Evolutionary conservation across 768 basidiomycete species (phyloP).

Genomic region (Trichaptum fuscoviolaceum): DNA sequence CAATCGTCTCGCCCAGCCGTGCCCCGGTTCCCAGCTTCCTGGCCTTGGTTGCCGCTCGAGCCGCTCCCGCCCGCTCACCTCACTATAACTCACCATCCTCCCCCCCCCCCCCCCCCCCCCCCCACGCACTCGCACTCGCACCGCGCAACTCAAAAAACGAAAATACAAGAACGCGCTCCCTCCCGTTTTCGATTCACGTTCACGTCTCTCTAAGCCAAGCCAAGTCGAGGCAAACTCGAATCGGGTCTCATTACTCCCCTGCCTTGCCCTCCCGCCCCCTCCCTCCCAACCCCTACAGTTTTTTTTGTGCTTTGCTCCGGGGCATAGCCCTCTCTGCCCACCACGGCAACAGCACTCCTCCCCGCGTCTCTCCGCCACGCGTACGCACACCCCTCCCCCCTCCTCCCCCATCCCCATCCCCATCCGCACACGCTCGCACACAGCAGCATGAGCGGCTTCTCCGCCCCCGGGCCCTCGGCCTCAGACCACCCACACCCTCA

Average conservation of each 20-base stretch:
- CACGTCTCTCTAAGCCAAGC: too few species aligned
- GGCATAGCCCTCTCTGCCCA: neutral
- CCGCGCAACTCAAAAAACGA: too few species aligned
- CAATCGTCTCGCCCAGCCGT: too few species aligned
- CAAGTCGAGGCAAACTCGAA: too few species aligned
- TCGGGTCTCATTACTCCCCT: neutral
- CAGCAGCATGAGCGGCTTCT: conserved; percentile 19
- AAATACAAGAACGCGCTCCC: too few species aligned
- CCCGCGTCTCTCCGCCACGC: conserved; percentile 12
- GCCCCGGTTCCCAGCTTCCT: too few species aligned
- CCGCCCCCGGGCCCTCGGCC: too few species aligned
- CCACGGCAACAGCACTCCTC: conserved; percentile 4
- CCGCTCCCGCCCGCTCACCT: neutral
- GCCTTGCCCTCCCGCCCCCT: neutral
- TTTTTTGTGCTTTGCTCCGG: neutral
- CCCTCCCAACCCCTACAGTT: neutral
- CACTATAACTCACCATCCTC: too few species aligned
- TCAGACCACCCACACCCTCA: neutral
- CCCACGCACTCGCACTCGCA: too few species aligned
- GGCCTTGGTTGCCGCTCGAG: too few species aligned
- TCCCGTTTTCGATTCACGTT: neutral
- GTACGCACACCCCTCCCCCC: conserved; percentile 13
- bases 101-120: too few species aligned
- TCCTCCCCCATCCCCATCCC: conserved; percentile 17
- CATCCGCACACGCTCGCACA: conserved; percentile 20